These are phyloP conservation scores for Fusarium oxysporum DNA, from an alignment of 2,329 filamentous ascomycete species.

Conservation along the genomic window DNA sequence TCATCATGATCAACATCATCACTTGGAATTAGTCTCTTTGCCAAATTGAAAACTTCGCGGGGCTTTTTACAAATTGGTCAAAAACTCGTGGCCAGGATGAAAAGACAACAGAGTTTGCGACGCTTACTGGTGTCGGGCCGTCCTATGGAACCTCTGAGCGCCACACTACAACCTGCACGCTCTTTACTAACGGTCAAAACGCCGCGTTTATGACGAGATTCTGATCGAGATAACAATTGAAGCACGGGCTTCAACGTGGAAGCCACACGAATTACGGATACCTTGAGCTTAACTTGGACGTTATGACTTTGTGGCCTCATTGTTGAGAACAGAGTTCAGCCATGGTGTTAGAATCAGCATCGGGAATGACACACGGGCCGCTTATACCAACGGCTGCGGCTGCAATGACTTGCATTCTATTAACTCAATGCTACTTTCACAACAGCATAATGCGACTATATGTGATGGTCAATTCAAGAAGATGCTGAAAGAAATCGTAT, in stretches of 20 bases:
- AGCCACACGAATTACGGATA: background rate
- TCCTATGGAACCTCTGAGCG: background rate
- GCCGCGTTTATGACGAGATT: constrained; percentile 22
- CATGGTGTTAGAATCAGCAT: constrained; percentile 21
- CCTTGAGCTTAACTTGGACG: background rate
- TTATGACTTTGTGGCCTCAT: background rate
- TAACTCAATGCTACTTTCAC: constrained; percentile 1
- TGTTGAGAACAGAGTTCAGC: constrained; percentile 29
- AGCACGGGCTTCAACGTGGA: constrained; percentile 6
- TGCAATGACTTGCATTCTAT: constrained; percentile 13
- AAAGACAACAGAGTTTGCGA: constrained; percentile 1
- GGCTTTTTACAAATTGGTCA: background rate
- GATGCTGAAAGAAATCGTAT: background rate
- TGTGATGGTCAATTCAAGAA: background rate
- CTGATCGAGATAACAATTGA: constrained; percentile 4
- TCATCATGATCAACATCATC: constrained; percentile 25
- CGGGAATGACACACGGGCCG: constrained; percentile 29
- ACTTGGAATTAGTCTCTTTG: constrained; percentile 3
- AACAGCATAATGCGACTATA: background rate
- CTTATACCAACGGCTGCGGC: constrained; percentile 26
- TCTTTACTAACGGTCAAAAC: constrained; percentile 25
- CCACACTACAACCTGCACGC: constrained; percentile 28
- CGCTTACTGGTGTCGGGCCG: background rate
- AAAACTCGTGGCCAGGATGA: constrained; percentile 2
- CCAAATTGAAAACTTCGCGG: background rate